Base-by-base conservation (phyloP, 1,284 basidiomycete species). In the Rhodotorula sp. region DNA sequence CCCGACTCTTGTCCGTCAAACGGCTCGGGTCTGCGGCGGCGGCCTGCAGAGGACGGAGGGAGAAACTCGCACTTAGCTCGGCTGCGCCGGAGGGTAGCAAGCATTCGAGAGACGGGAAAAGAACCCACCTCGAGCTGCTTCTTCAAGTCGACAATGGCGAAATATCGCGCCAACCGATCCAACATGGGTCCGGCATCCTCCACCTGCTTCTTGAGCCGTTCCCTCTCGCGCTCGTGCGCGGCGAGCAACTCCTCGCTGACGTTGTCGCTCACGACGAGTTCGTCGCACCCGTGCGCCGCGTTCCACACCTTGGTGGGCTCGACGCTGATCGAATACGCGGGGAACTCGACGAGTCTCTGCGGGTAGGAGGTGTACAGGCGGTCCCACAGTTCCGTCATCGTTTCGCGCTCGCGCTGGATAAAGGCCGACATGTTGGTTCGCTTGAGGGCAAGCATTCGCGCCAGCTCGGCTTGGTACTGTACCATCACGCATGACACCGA, bases 111-210 rank as follows among this genome's bases (percentile, higher is more conserved):
- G 19, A 23, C n/a, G 26, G 43, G 31, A 57, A 23, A 52, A 19
- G 50, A n/a, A 54, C 77, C 79, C 64, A 82, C 80, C 73, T 89
- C 90, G 26, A 97, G 85, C 79, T 97, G 92, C 79, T 89, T 90
- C 81, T 93, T 90, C 77, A 98, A 93, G 62, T 89, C 87, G 66
- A 91, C 90, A n/a, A 99, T 90, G 52, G 90, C 89, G 77, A 92
- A 90, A 84, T 97, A 99, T 80, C 90, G 92, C 80, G 87, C 87
- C 73, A 98, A 88, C 66, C 86, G 85, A 0, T 87, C 85, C 45
- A 99, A 84, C 2, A 98, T 83, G 0, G 89, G 86, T 8, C 87
- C 88, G 80, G 94, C 95, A 65, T 86, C 83, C 72, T 88, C 85
- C 23, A 90, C 85, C 79, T 97, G 93, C 49, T 90, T 88, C 77